Conservation (phyloP, 352 stramenopile genomes). For the Phytophthora quininea region DNA sequence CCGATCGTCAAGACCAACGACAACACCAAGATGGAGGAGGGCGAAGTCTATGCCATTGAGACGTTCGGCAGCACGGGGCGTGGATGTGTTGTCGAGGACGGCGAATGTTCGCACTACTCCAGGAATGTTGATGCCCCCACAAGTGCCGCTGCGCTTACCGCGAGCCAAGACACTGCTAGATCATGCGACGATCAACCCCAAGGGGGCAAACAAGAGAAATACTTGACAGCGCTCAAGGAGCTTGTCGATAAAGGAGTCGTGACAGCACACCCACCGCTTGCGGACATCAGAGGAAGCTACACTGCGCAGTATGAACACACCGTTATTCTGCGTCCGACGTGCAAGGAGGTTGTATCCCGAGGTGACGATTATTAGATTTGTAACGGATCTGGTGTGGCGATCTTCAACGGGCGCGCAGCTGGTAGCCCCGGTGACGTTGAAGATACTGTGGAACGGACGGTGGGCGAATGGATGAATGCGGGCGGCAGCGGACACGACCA, state of each 20-base stretch:
- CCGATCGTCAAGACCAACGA: constrained; percentile 95
- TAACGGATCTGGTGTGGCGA: neutral
- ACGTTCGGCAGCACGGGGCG: constrained; percentile 93
- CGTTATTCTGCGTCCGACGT: constrained; percentile 95
- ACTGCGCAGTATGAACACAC: constrained; percentile 99
- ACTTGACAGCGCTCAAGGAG: constrained; percentile 97
- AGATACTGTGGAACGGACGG: too few relatives aligned
- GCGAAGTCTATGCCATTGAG: constrained; percentile 98
- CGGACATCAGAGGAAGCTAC: constrained; percentile 96
- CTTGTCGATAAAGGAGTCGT: constrained; percentile 97
- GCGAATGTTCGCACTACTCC: constrained; percentile 98
- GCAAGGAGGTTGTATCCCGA: constrained; percentile 97
- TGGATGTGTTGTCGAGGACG: constrained; percentile 91
- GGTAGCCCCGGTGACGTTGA: too few relatives aligned
- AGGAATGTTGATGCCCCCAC: constrained; percentile 95
- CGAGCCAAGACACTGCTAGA: constrained; percentile 95
- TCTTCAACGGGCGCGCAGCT: too few relatives aligned
- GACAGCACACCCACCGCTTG: constrained; percentile 94
- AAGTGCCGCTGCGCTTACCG: constrained; percentile 92
- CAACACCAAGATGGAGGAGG: constrained; percentile 97
- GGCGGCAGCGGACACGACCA: too few relatives aligned
- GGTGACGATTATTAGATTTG: constrained; percentile 96
- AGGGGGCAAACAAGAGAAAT: constrained; percentile 97
- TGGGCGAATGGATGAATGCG: too few relatives aligned
- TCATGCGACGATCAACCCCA: constrained; percentile 91